Base-by-base conservation (phyloP, 106 monocot genomes). In the Cymbidium sinense region DNA sequence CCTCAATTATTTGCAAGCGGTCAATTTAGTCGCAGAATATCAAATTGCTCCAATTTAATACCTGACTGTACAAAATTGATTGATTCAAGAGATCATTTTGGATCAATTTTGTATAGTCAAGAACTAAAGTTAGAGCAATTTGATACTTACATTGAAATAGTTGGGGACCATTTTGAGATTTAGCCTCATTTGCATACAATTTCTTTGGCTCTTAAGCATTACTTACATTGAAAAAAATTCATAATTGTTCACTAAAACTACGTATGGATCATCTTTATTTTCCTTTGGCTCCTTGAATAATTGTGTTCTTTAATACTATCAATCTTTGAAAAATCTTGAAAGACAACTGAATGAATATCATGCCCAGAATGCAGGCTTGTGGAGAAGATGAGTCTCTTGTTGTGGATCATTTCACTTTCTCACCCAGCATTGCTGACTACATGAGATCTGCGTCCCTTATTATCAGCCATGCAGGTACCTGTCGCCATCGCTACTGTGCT, bases 321-420 rank as follows among this genome's bases (percentile, higher is more conserved):
- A 20, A 51, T 12, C 2, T 12, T 51, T 12, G 51, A 51, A 12
- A 19, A 51, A 8, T 51, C 11, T 51, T 51, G 11, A 51, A 51
- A 19, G 19, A 51, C 51, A 51, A 17, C 19, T 51, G 51, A 51
- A 51, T 51, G 11, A 51, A 25, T 64, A 21, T 28, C 64, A 11
- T 17, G 15, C 11, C 31, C 18, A 34, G 34, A 73, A 19, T 82
- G 51, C 81, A 94, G 96, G 75, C 84, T 82, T 88, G 84, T 64
- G 88, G 78, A 78, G 83, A 88, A 55, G 86, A 87, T 80, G 88
- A 83, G 1, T 84, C 86, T 79, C 75, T 94, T 50, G 62, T 77
- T 28, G 91, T 98, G 54, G 96, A 98, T 75, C 90, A 88, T 79
- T 94, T 98, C 86, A 92, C 89, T 51, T 98, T 94, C 77, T 98